Evolutionary conservation across 805 yeast species (phyloP).

Genomic region (Candida montana): DNA sequence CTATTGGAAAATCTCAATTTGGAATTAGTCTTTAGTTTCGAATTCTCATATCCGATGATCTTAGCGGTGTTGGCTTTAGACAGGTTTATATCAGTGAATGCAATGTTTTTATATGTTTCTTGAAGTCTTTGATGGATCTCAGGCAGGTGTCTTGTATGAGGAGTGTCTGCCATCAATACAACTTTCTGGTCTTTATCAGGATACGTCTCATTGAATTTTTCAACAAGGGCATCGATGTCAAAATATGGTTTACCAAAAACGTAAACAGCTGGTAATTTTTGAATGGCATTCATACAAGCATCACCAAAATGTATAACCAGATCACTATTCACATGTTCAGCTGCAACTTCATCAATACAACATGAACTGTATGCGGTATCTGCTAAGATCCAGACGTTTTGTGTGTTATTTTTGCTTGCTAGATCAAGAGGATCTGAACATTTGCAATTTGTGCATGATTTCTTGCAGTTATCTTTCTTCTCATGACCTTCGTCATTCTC

Average conservation of each 20-base stretch:
- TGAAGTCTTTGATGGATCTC: conserved; percentile 33
- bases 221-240: conserved; percentile 35
- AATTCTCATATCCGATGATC: conserved; percentile 36
- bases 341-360: conserved; percentile 96
- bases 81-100: conserved; percentile 37
- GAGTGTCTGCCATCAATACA: conserved; percentile 70
- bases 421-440: conserved; percentile 20
- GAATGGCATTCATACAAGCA: conserved; percentile 82
- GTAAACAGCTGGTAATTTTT: conserved; percentile 67
- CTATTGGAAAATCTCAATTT: conserved; percentile 27
- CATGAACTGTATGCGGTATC: conserved; percentile 95
- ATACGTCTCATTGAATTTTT: conserved; percentile 38
- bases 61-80: conserved; percentile 29
- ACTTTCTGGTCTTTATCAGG: conserved; percentile 38
- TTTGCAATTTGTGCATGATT: conserved; percentile 19
- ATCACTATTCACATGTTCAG: conserved; percentile 85
- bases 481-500: conserved; percentile 2
- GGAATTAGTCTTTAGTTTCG: not conserved
- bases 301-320: conserved; percentile 90
- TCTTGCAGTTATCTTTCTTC: conserved; percentile 16
- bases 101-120: conserved; percentile 28
- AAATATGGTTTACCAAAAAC: conserved; percentile 68
- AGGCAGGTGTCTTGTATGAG: conserved; percentile 45
- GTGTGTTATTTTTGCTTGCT: conserved; percentile 10
- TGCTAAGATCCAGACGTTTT: conserved; percentile 75